Evolutionary conservation across 208 protist genomes (phyloP), one percentile per base, ranked within the genome.

Genomic region (Trypanosoma conorhini): DNA sequence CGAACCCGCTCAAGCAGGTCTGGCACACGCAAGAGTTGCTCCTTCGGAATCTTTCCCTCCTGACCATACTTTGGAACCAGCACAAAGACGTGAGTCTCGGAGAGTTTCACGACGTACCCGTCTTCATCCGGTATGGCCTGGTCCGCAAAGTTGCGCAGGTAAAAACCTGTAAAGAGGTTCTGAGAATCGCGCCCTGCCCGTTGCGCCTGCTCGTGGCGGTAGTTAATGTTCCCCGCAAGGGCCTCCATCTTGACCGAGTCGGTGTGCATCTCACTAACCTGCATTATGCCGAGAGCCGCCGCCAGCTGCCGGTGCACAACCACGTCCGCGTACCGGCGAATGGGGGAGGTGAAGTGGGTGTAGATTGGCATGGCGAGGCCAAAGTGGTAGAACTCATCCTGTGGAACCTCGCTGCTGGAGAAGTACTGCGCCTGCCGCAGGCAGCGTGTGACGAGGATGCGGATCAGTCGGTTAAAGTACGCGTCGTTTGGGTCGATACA

Each of bases 281-380:
- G 44, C 55, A 73, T 71, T 57, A 95, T 88, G 51, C 89, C 90
- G 48, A 96, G 83, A 8, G 85, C 86, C 28, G 90, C 87, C 15
- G 91, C 92, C 28, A 97, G 77, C 77, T 95, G 91, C 17, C 97
- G 89, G 71, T 98, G 97, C 22, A 98, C 95, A 69, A 98, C 79
- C 15, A 98, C 89, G 77, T 98, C 97, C 28, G 96, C 88, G 68
- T 98, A 98, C 55, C 97, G 88, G 48, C 97, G 94, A 78, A 98
- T 98, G 10, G 97, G 97, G 8, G 94, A 98, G 35, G 97, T 98
- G 72, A 98, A 98, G 72, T 98, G 96, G 5, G 95, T 98, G 81
- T 98, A 98, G 57, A 97, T 94, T 57, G 88, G 81, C 81, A 96
- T 93, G n/a, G 92, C 94, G 13, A 98, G 84, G 70, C 95, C 96